phyloP scores from a whole-genome alignment of 2,329 filamentous ascomycete genomes.

The Paraphaeosphaeria sporulosa region DNA sequence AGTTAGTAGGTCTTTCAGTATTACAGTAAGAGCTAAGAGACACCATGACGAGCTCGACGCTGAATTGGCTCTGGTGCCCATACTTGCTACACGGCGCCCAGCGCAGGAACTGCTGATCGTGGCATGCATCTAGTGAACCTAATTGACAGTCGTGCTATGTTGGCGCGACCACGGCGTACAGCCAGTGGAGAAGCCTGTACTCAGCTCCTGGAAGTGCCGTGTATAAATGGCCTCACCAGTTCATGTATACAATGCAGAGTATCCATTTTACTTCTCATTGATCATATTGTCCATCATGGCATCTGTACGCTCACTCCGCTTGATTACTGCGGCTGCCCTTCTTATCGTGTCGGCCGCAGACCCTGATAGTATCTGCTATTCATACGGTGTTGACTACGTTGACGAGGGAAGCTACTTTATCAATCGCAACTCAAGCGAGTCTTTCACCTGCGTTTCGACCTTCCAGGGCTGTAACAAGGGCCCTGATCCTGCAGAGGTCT shows the following conservation, averaged over 20 bases:
- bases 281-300: conserved; percentile 27
- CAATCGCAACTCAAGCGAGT: conserved; percentile 50
- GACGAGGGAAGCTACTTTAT: conserved; percentile 56
- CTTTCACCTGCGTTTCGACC: conserved; percentile 54
- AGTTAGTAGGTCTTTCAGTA: background rate
- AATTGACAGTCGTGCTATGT: background rate
- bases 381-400: conserved; percentile 54
- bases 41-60: background rate
- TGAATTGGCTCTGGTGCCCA: background rate
- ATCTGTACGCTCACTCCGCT: conserved; percentile 32
- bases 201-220: background rate
- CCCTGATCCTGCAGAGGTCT: conserved; percentile 47
- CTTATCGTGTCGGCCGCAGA: conserved; percentile 34
- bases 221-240: conserved; percentile 21
- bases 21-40: background rate
- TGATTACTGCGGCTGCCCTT: conserved; percentile 33
- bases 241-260: background rate
- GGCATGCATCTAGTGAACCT: background rate
- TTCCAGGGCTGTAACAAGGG: conserved; percentile 54
- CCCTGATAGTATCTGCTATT: conserved; percentile 41
- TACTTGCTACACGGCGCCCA: background rate
- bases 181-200: background rate
- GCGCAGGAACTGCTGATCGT: background rate
- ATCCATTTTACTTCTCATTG: conserved; percentile 9
- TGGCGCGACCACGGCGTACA: background rate